Evolutionary conservation across 441 rosid genomes (phyloP).

Genomic region (Mallotus japonicus): DNA sequence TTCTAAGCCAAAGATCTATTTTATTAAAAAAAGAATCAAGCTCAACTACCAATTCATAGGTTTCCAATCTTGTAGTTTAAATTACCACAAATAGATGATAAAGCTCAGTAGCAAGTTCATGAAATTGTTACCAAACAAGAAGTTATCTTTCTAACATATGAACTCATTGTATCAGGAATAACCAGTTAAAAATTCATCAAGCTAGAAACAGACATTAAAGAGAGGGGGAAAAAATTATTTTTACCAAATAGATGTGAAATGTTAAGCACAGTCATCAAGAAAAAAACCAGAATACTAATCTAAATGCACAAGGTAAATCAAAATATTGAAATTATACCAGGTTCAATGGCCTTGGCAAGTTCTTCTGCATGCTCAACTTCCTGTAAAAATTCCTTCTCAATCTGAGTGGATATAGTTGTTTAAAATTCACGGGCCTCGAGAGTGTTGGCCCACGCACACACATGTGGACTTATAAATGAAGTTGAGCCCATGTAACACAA

Average conservation of each 20-base stretch:
- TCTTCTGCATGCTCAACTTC: conserved; percentile 89
- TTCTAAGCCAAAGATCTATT: neutral
- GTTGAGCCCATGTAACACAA: too few species aligned
- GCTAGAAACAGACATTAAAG: neutral
- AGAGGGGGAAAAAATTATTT: neutral
- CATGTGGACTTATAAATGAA: too few species aligned
- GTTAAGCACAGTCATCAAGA: neutral
- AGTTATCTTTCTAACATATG: neutral
- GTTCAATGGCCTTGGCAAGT: conserved; percentile 66
- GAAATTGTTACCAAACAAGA: neutral
- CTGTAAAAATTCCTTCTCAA: conserved; percentile 71
- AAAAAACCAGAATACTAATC: neutral
- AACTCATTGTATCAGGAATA: neutral
- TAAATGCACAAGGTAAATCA: neutral
- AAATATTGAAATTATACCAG: conserved; percentile 46
- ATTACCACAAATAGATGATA: neutral
- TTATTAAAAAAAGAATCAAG: neutral
- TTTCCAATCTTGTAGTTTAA: neutral
- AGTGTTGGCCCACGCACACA: too few species aligned
- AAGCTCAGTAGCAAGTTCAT: neutral
- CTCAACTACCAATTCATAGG: neutral
- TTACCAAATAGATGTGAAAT: neutral
- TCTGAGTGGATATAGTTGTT: conserved; percentile 51
- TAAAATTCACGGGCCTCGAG: too few species aligned
- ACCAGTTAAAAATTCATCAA: neutral